Conservation (phyloP, 768 basidiomycete species). For the Xerocomus brunneocitrinus region DNA sequence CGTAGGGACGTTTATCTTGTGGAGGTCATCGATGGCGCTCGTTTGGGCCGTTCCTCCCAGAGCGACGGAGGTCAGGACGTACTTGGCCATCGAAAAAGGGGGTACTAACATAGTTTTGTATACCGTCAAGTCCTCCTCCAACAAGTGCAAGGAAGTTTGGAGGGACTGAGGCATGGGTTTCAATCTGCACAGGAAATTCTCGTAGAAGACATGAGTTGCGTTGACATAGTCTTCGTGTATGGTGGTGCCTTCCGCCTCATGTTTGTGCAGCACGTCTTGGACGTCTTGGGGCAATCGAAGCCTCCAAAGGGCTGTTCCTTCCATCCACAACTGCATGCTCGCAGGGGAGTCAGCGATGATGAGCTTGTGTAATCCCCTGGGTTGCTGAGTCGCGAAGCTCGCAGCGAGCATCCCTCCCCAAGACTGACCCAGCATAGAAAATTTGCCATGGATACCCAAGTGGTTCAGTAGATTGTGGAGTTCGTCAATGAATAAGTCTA, state of each 20-base stretch:
- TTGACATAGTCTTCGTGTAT: conserved; percentile 42
- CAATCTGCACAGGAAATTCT: conserved; percentile 39
- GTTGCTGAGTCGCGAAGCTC: conserved; percentile 31
- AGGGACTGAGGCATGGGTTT: conserved; percentile 44
- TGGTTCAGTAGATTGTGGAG: conserved; percentile 43
- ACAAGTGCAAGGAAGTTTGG: conserved; percentile 25
- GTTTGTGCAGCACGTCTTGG: conserved; percentile 37
- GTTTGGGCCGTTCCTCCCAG: conserved; percentile 37
- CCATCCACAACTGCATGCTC: conserved; percentile 41
- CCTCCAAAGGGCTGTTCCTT: conserved; percentile 29
- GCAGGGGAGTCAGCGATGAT: conserved; percentile 45
- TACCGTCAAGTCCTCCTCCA: conserved; percentile 45
- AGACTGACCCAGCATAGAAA: conserved; percentile 41
- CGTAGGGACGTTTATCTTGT: conserved; percentile 32
- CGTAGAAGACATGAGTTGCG: conserved; percentile 40
- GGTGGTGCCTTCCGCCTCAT: conserved; percentile 43
- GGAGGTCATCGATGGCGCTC: conserved; percentile 31
- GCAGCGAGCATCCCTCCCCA: conserved; percentile 45
- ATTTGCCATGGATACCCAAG: conserved; percentile 42
- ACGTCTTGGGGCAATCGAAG: conserved; percentile 38
- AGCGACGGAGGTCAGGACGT: neutral
- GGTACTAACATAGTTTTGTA: conserved; percentile 42
- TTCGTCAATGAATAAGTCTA: conserved; percentile 48
- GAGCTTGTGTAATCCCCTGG: conserved; percentile 43
- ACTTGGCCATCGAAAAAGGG: neutral